Evolutionary conservation across 306 rosid species (phyloP).

Genomic region (Medicago lupulina): DNA sequence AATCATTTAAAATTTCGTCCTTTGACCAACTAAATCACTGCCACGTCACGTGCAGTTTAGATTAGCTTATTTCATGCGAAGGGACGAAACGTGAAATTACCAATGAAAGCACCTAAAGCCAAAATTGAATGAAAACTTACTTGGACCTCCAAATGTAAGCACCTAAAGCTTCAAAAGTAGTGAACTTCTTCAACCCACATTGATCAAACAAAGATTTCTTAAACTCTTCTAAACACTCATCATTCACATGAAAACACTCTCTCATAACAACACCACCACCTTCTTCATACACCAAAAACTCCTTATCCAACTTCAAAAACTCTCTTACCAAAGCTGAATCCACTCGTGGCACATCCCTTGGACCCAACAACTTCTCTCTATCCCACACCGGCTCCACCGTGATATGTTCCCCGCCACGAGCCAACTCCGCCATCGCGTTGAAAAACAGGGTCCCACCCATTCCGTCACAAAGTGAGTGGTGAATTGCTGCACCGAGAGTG

Average conservation of each 20-base stretch:
- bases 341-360: constrained; percentile 56
- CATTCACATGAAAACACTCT: constrained; percentile 64
- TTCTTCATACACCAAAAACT: constrained; percentile 52
- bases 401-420: constrained; percentile 59
- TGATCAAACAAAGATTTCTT: constrained; percentile 53
- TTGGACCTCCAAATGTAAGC: constrained; percentile 94
- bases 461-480: constrained; percentile 80
- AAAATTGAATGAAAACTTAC: too few species aligned
- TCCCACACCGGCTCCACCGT: constrained; percentile 65
- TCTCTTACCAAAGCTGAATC: constrained; percentile 51
- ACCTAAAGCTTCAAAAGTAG: constrained; percentile 84
- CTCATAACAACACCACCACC: constrained; percentile 50
- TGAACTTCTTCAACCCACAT: constrained; percentile 64
- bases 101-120: too few species aligned
- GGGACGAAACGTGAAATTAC: too few species aligned
- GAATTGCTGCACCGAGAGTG: constrained; percentile 75
- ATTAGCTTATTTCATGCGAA: too few species aligned
- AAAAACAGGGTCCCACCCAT: constrained; percentile 78
- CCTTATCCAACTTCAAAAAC: constrained; percentile 60
- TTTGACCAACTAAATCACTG: too few species aligned
- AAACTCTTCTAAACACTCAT: constrained; percentile 59
- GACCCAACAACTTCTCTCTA: constrained; percentile 56
- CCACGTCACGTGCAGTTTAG: too few species aligned
- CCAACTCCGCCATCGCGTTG: constrained; percentile 73
- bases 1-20: too few species aligned